These are phyloP conservation scores for Penicillium samsonianum DNA, from an alignment of 495 filamentous ascomycete genomes.

Conservation along the genomic window DNA sequence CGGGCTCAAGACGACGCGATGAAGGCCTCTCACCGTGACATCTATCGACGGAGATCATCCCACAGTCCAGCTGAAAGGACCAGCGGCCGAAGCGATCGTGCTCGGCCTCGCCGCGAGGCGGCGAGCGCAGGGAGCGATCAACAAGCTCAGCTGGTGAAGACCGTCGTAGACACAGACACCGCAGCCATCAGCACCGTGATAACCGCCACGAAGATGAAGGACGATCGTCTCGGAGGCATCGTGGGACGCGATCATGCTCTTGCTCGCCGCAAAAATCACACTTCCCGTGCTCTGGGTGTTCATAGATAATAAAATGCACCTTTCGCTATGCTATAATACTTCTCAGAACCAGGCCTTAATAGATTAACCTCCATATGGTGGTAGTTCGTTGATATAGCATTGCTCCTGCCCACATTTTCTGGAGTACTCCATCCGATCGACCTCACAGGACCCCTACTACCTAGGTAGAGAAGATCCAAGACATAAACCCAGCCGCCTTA, in stretches of 20 bases:
- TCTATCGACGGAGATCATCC: conserved; percentile 24
- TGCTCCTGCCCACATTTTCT: no score
- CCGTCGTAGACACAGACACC: conserved; percentile 34
- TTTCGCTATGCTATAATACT: no score
- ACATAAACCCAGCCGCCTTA: no score
- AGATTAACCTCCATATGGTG: no score
- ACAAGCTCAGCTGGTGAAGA: conserved; percentile 28
- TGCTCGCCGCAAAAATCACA: conserved; percentile 37
- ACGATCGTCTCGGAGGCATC: conserved; percentile 29
- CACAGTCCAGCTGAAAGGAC: conserved; percentile 24
- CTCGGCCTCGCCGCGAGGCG: conserved; percentile 29
- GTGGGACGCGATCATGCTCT: conserved; percentile 32
- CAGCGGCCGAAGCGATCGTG: conserved; percentile 26
- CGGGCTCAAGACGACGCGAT: conserved; percentile 34
- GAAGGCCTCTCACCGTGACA: conserved; percentile 34
- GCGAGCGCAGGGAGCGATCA: conserved; percentile 31
- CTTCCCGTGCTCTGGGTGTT: no score
- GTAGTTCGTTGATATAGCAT: no score
- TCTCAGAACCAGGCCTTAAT: no score
- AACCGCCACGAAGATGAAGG: conserved; percentile 30
- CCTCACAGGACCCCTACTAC: no score
- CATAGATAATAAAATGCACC: no score
- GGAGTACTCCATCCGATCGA: no score
- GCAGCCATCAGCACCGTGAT: conserved; percentile 33
- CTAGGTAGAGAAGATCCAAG: no score